phyloP scores from a whole-genome alignment of 2,329 filamentous ascomycete genomes.

The Ilyonectria sp. region DNA sequence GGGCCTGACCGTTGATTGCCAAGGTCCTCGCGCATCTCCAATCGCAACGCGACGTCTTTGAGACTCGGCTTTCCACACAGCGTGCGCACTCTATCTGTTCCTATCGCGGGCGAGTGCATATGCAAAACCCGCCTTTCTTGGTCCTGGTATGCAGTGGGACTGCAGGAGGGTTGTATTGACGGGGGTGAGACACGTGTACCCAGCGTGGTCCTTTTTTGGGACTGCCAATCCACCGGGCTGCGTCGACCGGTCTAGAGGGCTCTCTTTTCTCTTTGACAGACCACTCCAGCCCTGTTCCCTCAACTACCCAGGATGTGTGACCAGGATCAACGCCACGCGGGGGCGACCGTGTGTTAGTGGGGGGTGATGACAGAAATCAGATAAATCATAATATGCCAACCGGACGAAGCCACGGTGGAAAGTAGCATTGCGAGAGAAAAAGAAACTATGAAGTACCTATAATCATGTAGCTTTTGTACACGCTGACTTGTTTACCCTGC shows the following conservation, averaged over 20 bases:
- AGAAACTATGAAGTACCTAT: slow-evolving; percentile 6
- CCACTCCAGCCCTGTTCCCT: slow-evolving; percentile 1
- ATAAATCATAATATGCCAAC: slow-evolving; percentile 13
- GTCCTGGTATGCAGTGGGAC: slow-evolving; percentile 11
- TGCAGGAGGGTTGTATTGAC: slow-evolving; percentile 21
- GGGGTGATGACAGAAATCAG: not conserved
- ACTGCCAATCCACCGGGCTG: not conserved
- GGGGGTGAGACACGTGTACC: slow-evolving; percentile 13
- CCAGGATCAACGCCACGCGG: slow-evolving; percentile 7
- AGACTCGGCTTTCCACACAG: not conserved
- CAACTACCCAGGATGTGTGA: not conserved
- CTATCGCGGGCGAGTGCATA: slow-evolving; percentile 7
- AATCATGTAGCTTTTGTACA: slow-evolving; percentile 25
- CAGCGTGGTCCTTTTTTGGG: not conserved
- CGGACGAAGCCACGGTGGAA: not conserved
- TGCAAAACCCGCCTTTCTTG: not conserved
- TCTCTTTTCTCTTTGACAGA: slow-evolving; percentile 14
- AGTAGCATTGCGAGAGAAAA: not conserved
- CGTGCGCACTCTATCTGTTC: not conserved
- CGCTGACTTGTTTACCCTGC: slow-evolving; percentile 24
- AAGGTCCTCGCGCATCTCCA: slow-evolving; percentile 2
- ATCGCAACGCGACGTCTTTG: not conserved
- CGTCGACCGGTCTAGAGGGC: not conserved
- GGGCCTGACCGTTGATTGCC: slow-evolving; percentile 22
- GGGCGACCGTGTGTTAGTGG: not conserved